A percentile compares a stretch with the other conserved stretches of the same genome.
Conservation (phyloP, 1,284 basidiomycete genomes). For the Trichosporon sp. region DNA sequence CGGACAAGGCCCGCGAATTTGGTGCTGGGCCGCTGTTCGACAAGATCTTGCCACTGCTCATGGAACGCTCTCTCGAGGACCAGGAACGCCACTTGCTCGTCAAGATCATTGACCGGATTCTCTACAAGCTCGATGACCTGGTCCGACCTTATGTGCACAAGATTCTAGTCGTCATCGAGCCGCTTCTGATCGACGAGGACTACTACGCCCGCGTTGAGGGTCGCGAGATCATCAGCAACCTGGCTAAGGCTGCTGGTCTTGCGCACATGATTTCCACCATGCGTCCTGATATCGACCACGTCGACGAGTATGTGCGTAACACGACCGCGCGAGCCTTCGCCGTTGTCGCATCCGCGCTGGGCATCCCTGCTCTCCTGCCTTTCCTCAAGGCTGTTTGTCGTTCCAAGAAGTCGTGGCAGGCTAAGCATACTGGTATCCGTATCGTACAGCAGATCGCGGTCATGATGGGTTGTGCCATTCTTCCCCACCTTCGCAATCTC, state of each 20-base stretch:
- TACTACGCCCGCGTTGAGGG: conserved; percentile 99
- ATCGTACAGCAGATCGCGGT: conserved; percentile 99
- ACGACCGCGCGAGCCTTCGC: conserved; percentile 98
- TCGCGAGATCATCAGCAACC: conserved; percentile 97
- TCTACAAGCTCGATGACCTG: conserved; percentile 98
- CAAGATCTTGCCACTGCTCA: conserved; percentile 95
- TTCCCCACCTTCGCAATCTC: conserved; percentile 92
- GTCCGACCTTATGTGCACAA: conserved; percentile 99
- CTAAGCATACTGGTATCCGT: conserved; percentile 96
- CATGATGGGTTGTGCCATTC: conserved; percentile 99
- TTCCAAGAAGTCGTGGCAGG: conserved; percentile 99
- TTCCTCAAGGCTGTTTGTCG: conserved; percentile 98
- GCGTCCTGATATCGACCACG: conserved; percentile 99
- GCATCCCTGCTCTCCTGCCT: conserved; percentile 93
- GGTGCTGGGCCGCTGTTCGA: conserved; percentile 98
- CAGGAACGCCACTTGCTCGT: conserved; percentile 97
- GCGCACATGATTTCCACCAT: conserved; percentile 99
- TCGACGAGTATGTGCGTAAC: conserved; percentile 98
- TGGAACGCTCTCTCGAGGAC: conserved; percentile 98
- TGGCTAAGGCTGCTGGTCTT: conserved; percentile 96
- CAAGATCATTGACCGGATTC: conserved; percentile 97
- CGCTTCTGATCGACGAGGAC: conserved; percentile 96
- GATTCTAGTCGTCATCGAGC: conserved; percentile 98
- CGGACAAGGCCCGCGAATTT: conserved; percentile 98
- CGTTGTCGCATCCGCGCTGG: conserved; percentile 95